phyloP scores from a whole-genome alignment of 352 stramenopile genomes.

The Globisporangium canariense region DNA sequence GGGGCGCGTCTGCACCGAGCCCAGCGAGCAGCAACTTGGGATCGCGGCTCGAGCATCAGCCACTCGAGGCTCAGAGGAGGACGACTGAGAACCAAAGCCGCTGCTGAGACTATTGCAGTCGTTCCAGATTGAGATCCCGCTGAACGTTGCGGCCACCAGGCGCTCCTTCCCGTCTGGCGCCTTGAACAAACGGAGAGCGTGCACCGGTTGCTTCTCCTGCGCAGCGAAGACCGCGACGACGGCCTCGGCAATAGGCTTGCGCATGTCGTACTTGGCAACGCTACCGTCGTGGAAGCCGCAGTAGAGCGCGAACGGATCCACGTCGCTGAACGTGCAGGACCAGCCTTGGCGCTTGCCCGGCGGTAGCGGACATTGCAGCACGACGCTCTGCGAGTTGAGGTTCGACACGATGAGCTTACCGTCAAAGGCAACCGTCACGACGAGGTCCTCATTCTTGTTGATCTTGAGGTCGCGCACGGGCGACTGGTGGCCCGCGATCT shows the following conservation, averaged over 20 bases:
- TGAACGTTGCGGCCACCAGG: slow-evolving; percentile 43
- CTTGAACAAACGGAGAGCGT: slow-evolving; percentile 41
- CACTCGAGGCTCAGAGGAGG: background rate
- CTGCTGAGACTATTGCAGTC: slow-evolving; percentile 17
- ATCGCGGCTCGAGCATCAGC: slow-evolving; percentile 22
- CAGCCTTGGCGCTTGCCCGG: slow-evolving; percentile 41
- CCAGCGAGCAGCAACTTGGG: slow-evolving; percentile 34
- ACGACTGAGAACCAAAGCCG: slow-evolving; percentile 3
- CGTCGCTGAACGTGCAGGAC: slow-evolving; percentile 43
- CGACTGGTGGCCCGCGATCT: slow-evolving; percentile 37
- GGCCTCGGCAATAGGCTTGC: slow-evolving; percentile 26
- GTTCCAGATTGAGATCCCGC: slow-evolving; percentile 38
- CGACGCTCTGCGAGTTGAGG: slow-evolving; percentile 37
- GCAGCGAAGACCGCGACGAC: slow-evolving; percentile 34
- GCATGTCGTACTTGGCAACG: slow-evolving; percentile 50
- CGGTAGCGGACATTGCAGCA: slow-evolving; percentile 36
- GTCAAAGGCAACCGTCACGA: slow-evolving; percentile 59
- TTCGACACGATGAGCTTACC: slow-evolving; percentile 49
- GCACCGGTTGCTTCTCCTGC: slow-evolving; percentile 47
- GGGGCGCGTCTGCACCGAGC: slow-evolving; percentile 23
- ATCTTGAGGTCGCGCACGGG: slow-evolving; percentile 59
- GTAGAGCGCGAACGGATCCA: slow-evolving; percentile 41
- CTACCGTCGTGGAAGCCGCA: slow-evolving; percentile 53
- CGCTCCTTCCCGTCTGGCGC: slow-evolving; percentile 25
- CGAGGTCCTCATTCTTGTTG: slow-evolving; percentile 25